Evolutionary conservation across 1,139 yeast species (phyloP).

Genomic region (Pichia sorboxylosa): DNA sequence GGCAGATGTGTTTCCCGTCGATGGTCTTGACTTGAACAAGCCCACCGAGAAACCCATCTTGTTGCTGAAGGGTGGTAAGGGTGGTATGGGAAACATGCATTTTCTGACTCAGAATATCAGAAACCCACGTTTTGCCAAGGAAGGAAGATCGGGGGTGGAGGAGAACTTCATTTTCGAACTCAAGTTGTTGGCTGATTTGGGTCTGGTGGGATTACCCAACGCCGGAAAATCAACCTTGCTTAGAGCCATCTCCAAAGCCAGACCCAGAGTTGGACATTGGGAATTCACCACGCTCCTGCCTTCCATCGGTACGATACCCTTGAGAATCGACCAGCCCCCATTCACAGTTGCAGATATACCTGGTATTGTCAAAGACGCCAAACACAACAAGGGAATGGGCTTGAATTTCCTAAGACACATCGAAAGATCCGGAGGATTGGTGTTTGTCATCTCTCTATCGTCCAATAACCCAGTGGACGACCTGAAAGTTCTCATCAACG

Average conservation of each 20-base stretch:
- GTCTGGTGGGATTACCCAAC: slow-evolving; percentile 89
- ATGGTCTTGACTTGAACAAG: slow-evolving; percentile 62
- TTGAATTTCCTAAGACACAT: slow-evolving; percentile 83
- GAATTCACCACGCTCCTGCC: slow-evolving; percentile 92
- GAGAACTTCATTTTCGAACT: slow-evolving; percentile 68
- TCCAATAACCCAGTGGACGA: slow-evolving; percentile 51
- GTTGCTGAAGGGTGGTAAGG: slow-evolving; percentile 72
- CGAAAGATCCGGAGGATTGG: slow-evolving; percentile 83
- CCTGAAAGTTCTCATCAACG: slow-evolving; percentile 47
- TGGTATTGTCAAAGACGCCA: slow-evolving; percentile 84
- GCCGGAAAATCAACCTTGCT: slow-evolving; percentile 90
- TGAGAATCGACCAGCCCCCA: slow-evolving; percentile 55
- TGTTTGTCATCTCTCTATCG: slow-evolving; percentile 75
- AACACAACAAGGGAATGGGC: slow-evolving; percentile 83
- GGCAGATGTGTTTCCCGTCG: slow-evolving; percentile 62
- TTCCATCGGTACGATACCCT: slow-evolving; percentile 73
- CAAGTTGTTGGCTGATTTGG: slow-evolving; percentile 82
- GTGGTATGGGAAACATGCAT: slow-evolving; percentile 96
- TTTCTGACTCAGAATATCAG: slow-evolving; percentile 73
- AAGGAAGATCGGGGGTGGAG: slow-evolving; percentile 62
- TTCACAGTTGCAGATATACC: slow-evolving; percentile 97
- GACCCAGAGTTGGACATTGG: slow-evolving; percentile 94
- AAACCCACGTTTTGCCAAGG: slow-evolving; percentile 79
- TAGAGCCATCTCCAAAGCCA: slow-evolving; percentile 80
- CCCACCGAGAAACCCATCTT: slow-evolving; percentile 61